A percentile compares a stretch with the other conserved stretches of the same genome.
Evolutionary conservation across 768 basidiomycete species (phyloP).

Genomic region (Boletales sp.): DNA sequence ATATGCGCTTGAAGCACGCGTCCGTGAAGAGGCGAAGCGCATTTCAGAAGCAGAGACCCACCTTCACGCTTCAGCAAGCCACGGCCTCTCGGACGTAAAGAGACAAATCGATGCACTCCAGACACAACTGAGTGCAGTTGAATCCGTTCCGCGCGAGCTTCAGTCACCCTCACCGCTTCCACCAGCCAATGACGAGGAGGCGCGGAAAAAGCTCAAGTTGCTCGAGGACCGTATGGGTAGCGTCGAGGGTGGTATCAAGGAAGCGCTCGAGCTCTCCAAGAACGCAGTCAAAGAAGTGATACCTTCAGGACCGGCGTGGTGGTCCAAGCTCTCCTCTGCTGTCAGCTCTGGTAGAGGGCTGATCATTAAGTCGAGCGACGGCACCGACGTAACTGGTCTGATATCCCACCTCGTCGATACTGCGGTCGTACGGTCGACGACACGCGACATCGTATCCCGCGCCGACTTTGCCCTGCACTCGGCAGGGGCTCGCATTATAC

Average conservation of each 20-base stretch:
- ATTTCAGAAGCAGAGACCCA: conserved; percentile 53
- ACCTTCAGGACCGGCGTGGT: conserved; percentile 55
- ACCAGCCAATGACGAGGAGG: conserved; percentile 50
- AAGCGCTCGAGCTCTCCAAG: conserved; percentile 68
- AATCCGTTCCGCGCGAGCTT: conserved; percentile 18
- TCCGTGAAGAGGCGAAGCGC: conserved; percentile 44
- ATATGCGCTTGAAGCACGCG: conserved; percentile 51
- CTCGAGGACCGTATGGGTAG: conserved; percentile 62
- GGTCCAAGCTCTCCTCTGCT: conserved; percentile 58
- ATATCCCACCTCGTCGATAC: conserved; percentile 75
- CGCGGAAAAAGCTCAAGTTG: conserved; percentile 46
- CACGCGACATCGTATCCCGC: conserved; percentile 76
- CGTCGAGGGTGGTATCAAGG: conserved; percentile 64
- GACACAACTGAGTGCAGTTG: conserved; percentile 35
- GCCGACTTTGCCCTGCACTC: conserved; percentile 86
- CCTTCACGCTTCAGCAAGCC: conserved; percentile 40
- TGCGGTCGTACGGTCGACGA: conserved; percentile 60
- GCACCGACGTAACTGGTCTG: conserved; percentile 67
- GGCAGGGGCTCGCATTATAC: conserved; percentile 76
- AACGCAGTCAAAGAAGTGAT: conserved; percentile 36
- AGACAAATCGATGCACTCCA: conserved; percentile 55
- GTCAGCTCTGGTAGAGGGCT: conserved; percentile 44
- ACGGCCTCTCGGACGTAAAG: conserved; percentile 47
- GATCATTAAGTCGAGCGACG: conserved; percentile 70
- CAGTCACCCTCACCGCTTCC: conserved; percentile 11